Base-by-base conservation (phyloP, 1,284 basidiomycete genomes). In the Sanghuangporus baumii region DNA sequence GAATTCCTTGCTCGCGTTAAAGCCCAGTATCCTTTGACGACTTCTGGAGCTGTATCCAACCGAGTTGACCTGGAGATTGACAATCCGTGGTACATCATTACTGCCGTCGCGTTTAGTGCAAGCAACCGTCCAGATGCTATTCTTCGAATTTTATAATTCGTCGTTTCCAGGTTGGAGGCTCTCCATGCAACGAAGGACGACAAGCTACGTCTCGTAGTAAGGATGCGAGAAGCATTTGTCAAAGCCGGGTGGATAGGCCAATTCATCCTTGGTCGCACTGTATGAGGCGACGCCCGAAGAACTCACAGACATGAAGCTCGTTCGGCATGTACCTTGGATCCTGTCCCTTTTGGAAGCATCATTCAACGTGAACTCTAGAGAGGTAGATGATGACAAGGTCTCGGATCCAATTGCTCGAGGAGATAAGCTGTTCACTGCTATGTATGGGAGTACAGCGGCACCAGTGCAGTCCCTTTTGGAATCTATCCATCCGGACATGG, bases 21-120 rank as follows among this genome's bases (percentile, higher is more conserved):
- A 31, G 43, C 57, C 1, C 41, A 66, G 1, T 74, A 73, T 51
- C 71, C 72, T 11, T 7, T 58, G 14, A 58, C 62, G 43, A 14
- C 65, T 3, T 50, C 40, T 16, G 65, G n/a, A 2, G 23, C 20
- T 41, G 38, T 6, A 12, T 38, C 23, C 14, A 46, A 38, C 26
- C 48, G 20, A 12, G 54, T 40, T 43, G 34, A 12, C 5, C 12
- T 43, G 12, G 47, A 59, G 11, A 47, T 54, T n/a, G 67, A 70
- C 1, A 83, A 78, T 64, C 80, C 84, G 3, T 87, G 85, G 85
- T 83, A 80, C 64, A 74, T 85, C 47, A 72, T 85, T 47, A 76
- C 82, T 2, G 78, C 80, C 14, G 80, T 84, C 37, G 75, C 81
- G 0, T 85, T 82, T 70, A 78, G 76, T 65, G 80, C 84, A 1